Evolutionary conservation across 1,139 yeast genomes (phyloP), one percentile per base, ranked within the genome.

Genomic region (Zygosaccharomyces sapae): DNA sequence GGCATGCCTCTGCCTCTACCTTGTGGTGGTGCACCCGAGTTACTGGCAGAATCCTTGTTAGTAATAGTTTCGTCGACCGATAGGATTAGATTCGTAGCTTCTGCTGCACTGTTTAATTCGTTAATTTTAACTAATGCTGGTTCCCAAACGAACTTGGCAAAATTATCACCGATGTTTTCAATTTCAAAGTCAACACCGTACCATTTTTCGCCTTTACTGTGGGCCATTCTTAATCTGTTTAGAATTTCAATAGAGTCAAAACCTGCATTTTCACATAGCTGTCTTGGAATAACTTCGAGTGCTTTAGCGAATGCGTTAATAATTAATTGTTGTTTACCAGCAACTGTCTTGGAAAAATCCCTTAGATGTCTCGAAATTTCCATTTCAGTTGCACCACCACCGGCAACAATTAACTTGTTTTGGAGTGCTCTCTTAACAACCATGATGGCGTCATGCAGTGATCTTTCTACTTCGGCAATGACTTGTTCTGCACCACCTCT

Each of bases 331-430:
- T 90, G 97, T 70, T 92, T 92, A 40, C 98, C 98, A 18, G 96
- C 88, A 61, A 92, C 86, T 9, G 89, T 79, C 63, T 83, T 83
- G 16, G 97, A 83, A 62, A 82, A 80, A 58, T 88, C 97, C 61
- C 98, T 80, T 58, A 94, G 76, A 65, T 85, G 80, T 65, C 82
- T 87, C 37, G 97, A 89, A 43, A 94, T 66, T 66, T 92, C 97
- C 98, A 92, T 94, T 69, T 92, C 98, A 55, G 89, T 86, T 40
- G 99, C 99, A 54, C 99, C 99, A 55, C 99, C 99, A 50, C 99
- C 99, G 12, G 96, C 97, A 51, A 92, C 98, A 55, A 94, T 82
- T 31, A 80, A 73, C 61, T 81, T 85, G 65, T 89, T 92, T 63
- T 85, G 84, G 41, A 92, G 82, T 1, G 97, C 95, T 62, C 98